phyloP scores from a whole-genome alignment of 2,329 filamentous ascomycete genomes.

The Aspergillus sp. region DNA sequence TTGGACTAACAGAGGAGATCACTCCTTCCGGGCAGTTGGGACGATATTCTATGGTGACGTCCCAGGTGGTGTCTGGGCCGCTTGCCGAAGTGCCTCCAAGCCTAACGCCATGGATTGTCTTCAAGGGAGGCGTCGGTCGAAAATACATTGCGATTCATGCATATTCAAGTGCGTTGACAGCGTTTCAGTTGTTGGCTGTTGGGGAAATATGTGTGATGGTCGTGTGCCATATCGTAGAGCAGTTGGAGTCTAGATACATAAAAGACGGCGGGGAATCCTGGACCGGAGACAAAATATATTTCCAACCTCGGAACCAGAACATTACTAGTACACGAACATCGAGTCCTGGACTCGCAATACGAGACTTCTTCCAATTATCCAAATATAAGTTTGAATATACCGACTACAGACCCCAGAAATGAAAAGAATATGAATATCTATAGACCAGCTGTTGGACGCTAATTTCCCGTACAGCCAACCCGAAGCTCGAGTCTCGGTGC shows the following conservation, averaged over 20 bases:
- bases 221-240: not conserved
- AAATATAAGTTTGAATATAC: not conserved
- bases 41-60: conserved; percentile 28
- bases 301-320: not conserved
- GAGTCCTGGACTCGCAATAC: not conserved
- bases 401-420: not conserved
- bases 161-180: not conserved
- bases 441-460: not conserved
- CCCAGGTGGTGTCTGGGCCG: conserved; percentile 29
- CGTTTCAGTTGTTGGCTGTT: not conserved
- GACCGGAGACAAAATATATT: not conserved
- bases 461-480: not conserved
- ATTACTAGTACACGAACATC: not conserved
- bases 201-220: not conserved
- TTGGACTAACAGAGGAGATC: conserved; percentile 21
- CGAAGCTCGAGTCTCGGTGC: not conserved
- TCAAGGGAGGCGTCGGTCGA: conserved; percentile 14
- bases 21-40: conserved; percentile 3
- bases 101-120: conserved; percentile 27
- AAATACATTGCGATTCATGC: conserved; percentile 10
- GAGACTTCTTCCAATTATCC: not conserved
- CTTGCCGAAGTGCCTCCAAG: conserved; percentile 18
- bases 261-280: not conserved
- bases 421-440: not conserved
- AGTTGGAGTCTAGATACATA: not conserved